These are phyloP conservation scores for Gynostemma pentaphyllum DNA, from an alignment of 306 rosid genomes.

Conservation along the genomic window DNA sequence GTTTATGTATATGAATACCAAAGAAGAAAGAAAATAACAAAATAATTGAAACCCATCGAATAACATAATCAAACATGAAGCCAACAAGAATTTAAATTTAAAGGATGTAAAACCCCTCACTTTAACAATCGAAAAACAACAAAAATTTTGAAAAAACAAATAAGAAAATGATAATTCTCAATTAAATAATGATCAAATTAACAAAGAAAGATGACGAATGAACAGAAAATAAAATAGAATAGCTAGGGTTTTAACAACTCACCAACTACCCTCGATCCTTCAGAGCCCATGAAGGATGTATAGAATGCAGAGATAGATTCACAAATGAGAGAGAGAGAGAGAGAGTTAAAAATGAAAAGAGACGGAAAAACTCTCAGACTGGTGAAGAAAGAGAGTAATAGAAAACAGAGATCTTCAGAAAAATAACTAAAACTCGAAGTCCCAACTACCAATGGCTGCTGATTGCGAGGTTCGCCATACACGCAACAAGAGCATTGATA, in stretches of 20 bases:
- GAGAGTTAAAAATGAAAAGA: not conserved
- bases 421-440: no score
- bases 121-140: not conserved
- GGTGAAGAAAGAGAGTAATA: no score
- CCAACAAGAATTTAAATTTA: not conserved
- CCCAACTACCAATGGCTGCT: not conserved
- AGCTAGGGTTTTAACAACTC: constrained; percentile 4
- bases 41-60: not conserved
- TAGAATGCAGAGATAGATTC: not conserved
- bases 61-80: not conserved
- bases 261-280: constrained; percentile 79
- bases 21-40: not conserved
- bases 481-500: not conserved
- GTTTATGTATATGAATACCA: not conserved
- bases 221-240: not conserved
- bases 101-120: not conserved
- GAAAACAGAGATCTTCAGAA: no score
- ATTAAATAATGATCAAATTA: not conserved
- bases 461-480: not conserved
- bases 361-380: not conserved
- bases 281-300: constrained; percentile 50
- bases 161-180: not conserved
- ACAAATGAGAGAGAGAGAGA: constrained; percentile 15
- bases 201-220: not conserved
- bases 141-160: not conserved